A percentile compares a stretch with the other conserved stretches of the same genome.
Conservation (phyloP, 805 yeast genomes). For the Teunomyces gatunensis region DNA sequence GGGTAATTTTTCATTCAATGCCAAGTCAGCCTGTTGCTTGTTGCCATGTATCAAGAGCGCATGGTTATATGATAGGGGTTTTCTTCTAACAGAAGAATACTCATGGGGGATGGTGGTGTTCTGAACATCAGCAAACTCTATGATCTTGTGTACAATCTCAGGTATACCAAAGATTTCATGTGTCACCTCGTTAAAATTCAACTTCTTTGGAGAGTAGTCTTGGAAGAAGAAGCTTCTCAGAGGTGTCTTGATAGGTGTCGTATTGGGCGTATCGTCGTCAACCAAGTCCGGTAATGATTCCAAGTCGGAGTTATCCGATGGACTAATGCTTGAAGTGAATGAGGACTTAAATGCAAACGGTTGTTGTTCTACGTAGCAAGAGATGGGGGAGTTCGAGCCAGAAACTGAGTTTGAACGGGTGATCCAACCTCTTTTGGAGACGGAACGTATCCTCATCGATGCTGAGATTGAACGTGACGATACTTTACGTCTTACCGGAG, state of each 20-base stretch:
- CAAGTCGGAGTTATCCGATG: constrained; percentile 26
- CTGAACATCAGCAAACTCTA: constrained; percentile 58
- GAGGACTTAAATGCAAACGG: constrained; percentile 10
- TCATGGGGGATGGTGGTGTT: constrained; percentile 58
- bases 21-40: constrained; percentile 42
- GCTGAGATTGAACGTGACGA: background rate
- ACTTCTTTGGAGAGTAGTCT: constrained; percentile 2
- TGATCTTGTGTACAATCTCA: constrained; percentile 64
- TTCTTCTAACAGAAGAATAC: constrained; percentile 56
- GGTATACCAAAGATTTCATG: constrained; percentile 66
- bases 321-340: background rate
- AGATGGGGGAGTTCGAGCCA: constrained; percentile 1
- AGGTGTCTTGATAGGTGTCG: constrained; percentile 13
- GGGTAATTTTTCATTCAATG: constrained; percentile 34
- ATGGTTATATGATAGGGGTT: constrained; percentile 66
- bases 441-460: background rate
- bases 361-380: constrained; percentile 10
- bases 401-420: constrained; percentile 6
- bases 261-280: constrained; percentile 25
- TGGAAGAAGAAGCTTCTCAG: constrained; percentile 6
- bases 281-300: constrained; percentile 39
- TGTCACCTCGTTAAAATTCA: background rate
- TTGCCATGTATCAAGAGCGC: constrained; percentile 65
- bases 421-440: background rate
- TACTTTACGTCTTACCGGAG: background rate